Evolutionary conservation across 1,284 basidiomycete species (phyloP).

Genomic region (Veloboletus limbatus): DNA sequence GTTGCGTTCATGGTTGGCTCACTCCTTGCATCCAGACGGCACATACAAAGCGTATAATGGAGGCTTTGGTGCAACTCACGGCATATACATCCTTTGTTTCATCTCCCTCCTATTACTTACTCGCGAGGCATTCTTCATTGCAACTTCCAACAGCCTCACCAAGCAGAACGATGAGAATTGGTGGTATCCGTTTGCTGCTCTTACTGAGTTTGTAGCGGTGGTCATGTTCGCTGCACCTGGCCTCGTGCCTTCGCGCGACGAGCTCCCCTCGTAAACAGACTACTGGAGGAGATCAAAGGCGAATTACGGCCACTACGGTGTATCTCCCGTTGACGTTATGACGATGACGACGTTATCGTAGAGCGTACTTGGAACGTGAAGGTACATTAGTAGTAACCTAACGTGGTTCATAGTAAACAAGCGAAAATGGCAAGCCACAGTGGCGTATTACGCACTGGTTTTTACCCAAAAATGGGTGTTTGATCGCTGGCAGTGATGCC

Average conservation of each 20-base stretch:
- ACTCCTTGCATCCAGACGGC: conserved; percentile 16
- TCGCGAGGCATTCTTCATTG: conserved; percentile 41
- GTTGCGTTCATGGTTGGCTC: background rate
- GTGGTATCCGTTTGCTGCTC: conserved; percentile 47
- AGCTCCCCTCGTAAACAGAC: conserved; percentile 21
- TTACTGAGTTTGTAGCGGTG: conserved; percentile 44
- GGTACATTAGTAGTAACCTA: no score
- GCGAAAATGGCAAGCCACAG: no score
- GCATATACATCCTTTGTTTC: conserved; percentile 35
- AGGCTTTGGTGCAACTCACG: conserved; percentile 35
- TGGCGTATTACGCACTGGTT: no score
- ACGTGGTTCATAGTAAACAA: no score
- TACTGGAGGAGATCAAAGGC: background rate
- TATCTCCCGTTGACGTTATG: background rate
- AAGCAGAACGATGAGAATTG: conserved; percentile 40
- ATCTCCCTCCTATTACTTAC: conserved; percentile 41
- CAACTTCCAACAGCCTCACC: conserved; percentile 30
- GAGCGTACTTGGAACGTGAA: no score
- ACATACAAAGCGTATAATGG: conserved; percentile 17
- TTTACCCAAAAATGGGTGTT: no score
- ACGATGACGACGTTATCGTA: background rate
- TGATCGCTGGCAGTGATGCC: no score
- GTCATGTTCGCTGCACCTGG: conserved; percentile 41
- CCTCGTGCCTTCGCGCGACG: conserved; percentile 39
- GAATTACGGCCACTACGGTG: background rate